Evolutionary conservation across 2,329 filamentous ascomycete genomes (phyloP).

Genomic region (Colletotrichum kahawae): DNA sequence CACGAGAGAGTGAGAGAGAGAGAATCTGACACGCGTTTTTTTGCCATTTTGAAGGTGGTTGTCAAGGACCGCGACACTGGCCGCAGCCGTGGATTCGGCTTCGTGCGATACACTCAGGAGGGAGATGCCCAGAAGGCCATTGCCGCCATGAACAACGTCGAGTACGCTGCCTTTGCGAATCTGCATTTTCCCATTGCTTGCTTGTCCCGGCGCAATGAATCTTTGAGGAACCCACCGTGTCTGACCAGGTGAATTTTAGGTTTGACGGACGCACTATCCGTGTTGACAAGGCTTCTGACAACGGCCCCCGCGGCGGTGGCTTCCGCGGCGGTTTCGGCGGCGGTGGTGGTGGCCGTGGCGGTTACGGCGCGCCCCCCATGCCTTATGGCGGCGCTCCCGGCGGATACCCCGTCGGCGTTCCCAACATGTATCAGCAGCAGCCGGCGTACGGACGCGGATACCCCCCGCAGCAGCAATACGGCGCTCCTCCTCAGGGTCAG

Average conservation of each 20-base stretch:
- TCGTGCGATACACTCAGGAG: conserved; percentile 86
- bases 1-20: not conserved
- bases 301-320: conserved; percentile 66
- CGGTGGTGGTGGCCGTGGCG: conserved; percentile 40
- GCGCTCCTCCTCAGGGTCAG: conserved; percentile 40
- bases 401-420: conserved; percentile 40
- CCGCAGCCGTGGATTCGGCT: conserved; percentile 96
- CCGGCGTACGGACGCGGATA: conserved; percentile 52
- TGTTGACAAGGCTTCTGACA: conserved; percentile 93
- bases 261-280: conserved; percentile 95
- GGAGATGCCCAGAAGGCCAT: conserved; percentile 80
- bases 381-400: conserved; percentile 30
- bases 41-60: conserved; percentile 70
- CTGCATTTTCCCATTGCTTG: conserved; percentile 9
- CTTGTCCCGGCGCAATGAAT: conserved; percentile 26
- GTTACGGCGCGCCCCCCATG: conserved; percentile 35
- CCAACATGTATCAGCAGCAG: conserved; percentile 43
- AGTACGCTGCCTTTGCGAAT: conserved; percentile 63
- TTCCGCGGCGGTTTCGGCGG: conserved; percentile 46
- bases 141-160: conserved; percentile 81
- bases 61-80: conserved; percentile 98
- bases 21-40: conserved; percentile 24
- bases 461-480: conserved; percentile 41
- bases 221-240: not conserved
- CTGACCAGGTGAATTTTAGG: conserved; percentile 48